Base-by-base conservation (phyloP, 108 stramenopile species). In the Poteriospumella lacustris region DNA sequence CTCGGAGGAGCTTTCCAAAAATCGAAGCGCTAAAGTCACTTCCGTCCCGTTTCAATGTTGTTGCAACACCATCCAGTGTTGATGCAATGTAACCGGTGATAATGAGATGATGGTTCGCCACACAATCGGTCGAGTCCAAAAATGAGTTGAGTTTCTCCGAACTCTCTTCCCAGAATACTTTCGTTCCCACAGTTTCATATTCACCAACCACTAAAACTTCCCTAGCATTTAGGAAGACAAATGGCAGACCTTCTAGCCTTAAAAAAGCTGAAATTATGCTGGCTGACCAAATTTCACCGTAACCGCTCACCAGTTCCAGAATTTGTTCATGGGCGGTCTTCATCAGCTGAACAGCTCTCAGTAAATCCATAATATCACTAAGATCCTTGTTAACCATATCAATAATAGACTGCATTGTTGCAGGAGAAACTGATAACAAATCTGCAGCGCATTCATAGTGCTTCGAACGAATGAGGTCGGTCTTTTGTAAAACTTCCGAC, bases 1-100 rank as follows among this genome's bases (percentile, higher is more conserved):
- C 90, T 43, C 82, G 78, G 44, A 95, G 81, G 2, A 95, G 83
- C 40, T 82, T 80, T 1, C 91, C 94, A 89, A 95, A 90, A 59
- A 95, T 93, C 12, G 90, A 78, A n/a, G 90, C 92, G 42, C 88
- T 89, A 72, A 92, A 95, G 84, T 95, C 94, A 26, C 88, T 89
- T 39, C 94, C 92, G 83, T 92, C 91, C 56, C 94, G 81, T 78
- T 90, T 84, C 33, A 95, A 81, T 26, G 94, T 95, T 5, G 91
- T 91, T 29, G 91, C 88, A 2, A 92, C 92, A 0, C 94, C 94
- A 3, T 90, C 84, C 34, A 88, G 88, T 59, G 92, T 92, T 70
- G 88, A 85, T 0, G 94, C 94, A 29, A 93, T 89, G 79, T 89
- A 95, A n/a, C 94, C 94, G n/a, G 94, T 95, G 58, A 91, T 82